Percentiles rank a stretch among this genome's conserved stretches.
Evolutionary conservation across 768 basidiomycete genomes (phyloP).

Genomic region (Cystofilobasidium capitatum): DNA sequence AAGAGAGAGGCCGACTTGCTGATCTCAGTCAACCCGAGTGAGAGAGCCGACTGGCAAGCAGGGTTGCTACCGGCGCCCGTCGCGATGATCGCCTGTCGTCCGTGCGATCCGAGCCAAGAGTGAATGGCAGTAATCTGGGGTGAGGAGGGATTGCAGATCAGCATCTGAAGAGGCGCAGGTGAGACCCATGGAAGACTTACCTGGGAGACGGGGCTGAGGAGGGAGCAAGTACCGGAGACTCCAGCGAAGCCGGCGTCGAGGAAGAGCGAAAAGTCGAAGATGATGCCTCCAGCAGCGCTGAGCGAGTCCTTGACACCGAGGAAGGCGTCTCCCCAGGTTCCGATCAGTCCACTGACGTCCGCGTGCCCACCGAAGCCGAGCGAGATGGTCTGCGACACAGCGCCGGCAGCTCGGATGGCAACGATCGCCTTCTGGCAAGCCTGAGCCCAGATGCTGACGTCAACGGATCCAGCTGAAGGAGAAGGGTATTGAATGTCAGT

Average conservation of each 20-base stretch:
- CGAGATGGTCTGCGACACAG: not conserved
- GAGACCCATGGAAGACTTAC: no score
- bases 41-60: not conserved
- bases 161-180: not conserved
- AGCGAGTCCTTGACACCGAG: slow-evolving; percentile 2
- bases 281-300: not conserved
- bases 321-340: not conserved
- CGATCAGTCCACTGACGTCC: not conserved
- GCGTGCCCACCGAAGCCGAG: slow-evolving; percentile 1
- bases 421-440: slow-evolving; percentile 1
- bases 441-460: not conserved
- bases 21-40: not conserved
- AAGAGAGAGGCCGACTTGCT: not conserved
- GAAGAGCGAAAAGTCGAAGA: not conserved
- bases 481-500: no score
- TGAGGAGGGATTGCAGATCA: not conserved
- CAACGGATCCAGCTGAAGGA: not conserved
- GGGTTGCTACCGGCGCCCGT: not conserved
- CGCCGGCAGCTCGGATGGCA: not conserved
- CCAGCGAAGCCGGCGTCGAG: not conserved
- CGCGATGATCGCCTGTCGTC: not conserved
- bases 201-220: not conserved
- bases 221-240: not conserved
- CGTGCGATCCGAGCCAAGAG: not conserved
- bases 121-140: not conserved